Percentiles rank a stretch among this genome's conserved stretches.
phyloP scores from a whole-genome alignment of 2,329 filamentous ascomycete species.

The Pestalotiopsis fici region DNA sequence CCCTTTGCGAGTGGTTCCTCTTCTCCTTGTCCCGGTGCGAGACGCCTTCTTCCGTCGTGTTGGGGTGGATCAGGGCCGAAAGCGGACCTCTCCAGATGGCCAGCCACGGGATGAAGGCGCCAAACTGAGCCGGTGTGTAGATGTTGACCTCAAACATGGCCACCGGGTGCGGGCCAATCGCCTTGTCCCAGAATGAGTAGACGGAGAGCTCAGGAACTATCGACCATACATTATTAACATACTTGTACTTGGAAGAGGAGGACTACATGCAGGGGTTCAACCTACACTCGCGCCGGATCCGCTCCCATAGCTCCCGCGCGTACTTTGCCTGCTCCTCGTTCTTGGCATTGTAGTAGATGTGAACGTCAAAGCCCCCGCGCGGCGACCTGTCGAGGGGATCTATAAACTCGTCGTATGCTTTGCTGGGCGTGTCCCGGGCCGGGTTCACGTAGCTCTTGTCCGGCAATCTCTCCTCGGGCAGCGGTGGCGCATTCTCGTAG shows the following conservation, averaged over 20 bases:
- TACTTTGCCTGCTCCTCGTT: slow-evolving; percentile 65
- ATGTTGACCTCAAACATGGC: slow-evolving; percentile 94
- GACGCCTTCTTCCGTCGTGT: slow-evolving; percentile 52
- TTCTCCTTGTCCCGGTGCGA: slow-evolving; percentile 32
- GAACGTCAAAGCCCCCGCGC: slow-evolving; percentile 79
- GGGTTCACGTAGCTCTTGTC: slow-evolving; percentile 80
- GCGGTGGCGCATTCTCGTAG: slow-evolving; percentile 56
- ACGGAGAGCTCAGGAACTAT: slow-evolving; percentile 82
- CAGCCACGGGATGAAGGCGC: slow-evolving; percentile 85
- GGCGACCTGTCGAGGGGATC: slow-evolving; percentile 66
- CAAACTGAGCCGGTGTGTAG: slow-evolving; percentile 84
- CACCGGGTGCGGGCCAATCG: slow-evolving; percentile 79
- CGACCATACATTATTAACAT: not conserved
- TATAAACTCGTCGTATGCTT: slow-evolving; percentile 70
- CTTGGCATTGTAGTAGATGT: slow-evolving; percentile 78
- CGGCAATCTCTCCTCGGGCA: slow-evolving; percentile 59
- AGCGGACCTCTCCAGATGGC: slow-evolving; percentile 79
- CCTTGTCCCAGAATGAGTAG: slow-evolving; percentile 75
- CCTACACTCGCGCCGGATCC: slow-evolving; percentile 77
- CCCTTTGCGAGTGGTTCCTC: slow-evolving; percentile 66
- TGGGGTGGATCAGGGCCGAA: slow-evolving; percentile 80
- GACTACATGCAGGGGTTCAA: not conserved
- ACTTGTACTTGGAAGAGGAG: not conserved
- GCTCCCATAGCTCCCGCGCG: slow-evolving; percentile 73
- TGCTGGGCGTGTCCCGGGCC: slow-evolving; percentile 58